Evolutionary conservation across 2,329 filamentous ascomycete species (phyloP), one percentile per base, ranked within the genome.

Genomic region (Cryphonectria naterciae): DNA sequence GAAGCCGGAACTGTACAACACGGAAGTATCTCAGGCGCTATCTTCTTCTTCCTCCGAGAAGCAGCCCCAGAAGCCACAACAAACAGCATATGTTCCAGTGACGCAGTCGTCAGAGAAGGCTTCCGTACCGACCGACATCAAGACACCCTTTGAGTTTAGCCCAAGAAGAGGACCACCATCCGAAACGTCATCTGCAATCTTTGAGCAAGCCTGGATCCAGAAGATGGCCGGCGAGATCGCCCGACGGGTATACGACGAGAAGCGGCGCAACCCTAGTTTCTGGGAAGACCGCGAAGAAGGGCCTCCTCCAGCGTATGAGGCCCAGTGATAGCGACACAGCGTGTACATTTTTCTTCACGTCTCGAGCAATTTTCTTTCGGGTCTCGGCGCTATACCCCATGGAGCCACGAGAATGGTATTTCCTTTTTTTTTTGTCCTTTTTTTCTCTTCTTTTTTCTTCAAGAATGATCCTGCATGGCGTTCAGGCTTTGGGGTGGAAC

Each of bases 221-320:
- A 96, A 97, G 84, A 96, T 99, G 89, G 95, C 95, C 6, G 91
- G 91, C 74, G 96, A 98, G 80, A 95, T 98, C 76, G 94, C 94
- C 49, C 86, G 91, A 66, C 92, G 93, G 69, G 94, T 97, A 74
- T 93, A 95, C 75, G 93, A 97, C 75, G 93, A 97, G 82, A 96
- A 97, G 81, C 84, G 85, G 68, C 83, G 85, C 49, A 84, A 87
- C 68, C 82, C 83, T 37, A 80, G 80, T 6, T 83, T 86, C 67
- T 88, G 86, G 86, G 83, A 85, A 58, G 87, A 89, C 71, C 81
- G 84, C 68, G 86, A 90, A 72, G 86, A 88, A 63, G 79, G 82
- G 6, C 88, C 89, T 7, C 89, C 89, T 39, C 89, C 89, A 19
- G 88, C 89, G 70, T 91, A 91, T 77, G 85, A 91, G 79, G 85